Conservation (phyloP, 106 monocot genomes). For the Apostasia shenzhenica region DNA sequence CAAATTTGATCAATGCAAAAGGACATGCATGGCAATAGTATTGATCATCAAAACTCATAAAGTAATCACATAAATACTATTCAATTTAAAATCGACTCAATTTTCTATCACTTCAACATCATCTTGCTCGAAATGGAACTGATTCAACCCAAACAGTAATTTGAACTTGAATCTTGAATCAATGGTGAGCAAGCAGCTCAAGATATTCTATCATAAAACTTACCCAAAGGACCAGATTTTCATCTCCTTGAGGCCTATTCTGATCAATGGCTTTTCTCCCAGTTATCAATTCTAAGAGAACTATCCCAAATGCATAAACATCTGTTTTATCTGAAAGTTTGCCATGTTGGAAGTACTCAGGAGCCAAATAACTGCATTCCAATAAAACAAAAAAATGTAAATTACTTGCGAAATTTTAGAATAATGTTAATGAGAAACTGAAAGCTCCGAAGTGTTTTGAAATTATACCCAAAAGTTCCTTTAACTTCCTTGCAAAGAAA, state of each 20-base stretch:
- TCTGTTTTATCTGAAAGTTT: slow-evolving; percentile 90
- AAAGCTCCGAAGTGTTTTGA: neutral
- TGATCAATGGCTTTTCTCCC: slow-evolving; percentile 75
- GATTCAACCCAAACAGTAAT: too few species aligned
- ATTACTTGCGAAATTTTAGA: neutral
- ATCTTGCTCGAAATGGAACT: too few species aligned
- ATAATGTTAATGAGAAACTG: neutral
- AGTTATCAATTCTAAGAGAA: slow-evolving; percentile 71
- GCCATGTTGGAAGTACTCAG: slow-evolving; percentile 91
- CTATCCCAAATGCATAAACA: slow-evolving; percentile 84
- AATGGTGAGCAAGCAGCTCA: too few species aligned
- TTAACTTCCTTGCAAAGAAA: slow-evolving; percentile 88
- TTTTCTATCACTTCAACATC: too few species aligned
- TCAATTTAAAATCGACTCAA: too few species aligned
- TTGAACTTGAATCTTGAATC: too few species aligned
- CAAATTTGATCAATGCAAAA: too few species aligned
- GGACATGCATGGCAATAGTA: too few species aligned
- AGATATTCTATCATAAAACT: neutral
- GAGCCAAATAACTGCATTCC: slow-evolving; percentile 69
- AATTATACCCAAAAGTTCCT: slow-evolving; percentile 85
- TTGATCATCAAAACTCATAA: too few species aligned
- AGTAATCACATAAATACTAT: too few species aligned
- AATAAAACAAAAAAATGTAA: slow-evolving; percentile 9
- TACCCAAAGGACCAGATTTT: slow-evolving; percentile 82
- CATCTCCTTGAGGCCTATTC: slow-evolving; percentile 54